Percentiles rank a stretch among this genome's conserved stretches.
phyloP scores from a whole-genome alignment of 306 rosid genomes.

The Styphnolobium japonicum region DNA sequence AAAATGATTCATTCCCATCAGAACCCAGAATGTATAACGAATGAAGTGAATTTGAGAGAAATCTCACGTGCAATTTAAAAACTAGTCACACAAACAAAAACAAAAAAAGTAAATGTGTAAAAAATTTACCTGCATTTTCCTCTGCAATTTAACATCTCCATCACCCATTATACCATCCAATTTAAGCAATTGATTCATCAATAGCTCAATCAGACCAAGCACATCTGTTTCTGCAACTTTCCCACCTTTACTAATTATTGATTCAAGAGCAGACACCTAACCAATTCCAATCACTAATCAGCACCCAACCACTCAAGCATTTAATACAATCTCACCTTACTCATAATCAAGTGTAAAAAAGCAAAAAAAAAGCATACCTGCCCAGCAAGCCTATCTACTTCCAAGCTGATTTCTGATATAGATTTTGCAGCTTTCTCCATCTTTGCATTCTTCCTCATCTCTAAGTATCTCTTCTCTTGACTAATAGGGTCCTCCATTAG shows the following conservation, averaged over 20 bases:
- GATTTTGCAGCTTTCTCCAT: conserved; percentile 81
- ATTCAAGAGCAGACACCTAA: conserved; percentile 83
- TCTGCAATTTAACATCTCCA: conserved; percentile 85
- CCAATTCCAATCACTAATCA: conserved; percentile 12
- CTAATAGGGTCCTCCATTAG: conserved; percentile 77
- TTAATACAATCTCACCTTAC: not conserved
- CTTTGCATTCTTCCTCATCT: conserved; percentile 68
- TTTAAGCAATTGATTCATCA: conserved; percentile 84
- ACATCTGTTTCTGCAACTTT: conserved; percentile 74
- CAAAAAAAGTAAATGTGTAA: not conserved
- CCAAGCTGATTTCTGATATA: conserved; percentile 78
- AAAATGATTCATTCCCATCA: conserved; percentile 18
- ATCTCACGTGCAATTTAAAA: not conserved
- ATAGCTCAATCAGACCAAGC: conserved; percentile 59
- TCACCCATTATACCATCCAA: conserved; percentile 79
- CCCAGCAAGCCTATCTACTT: conserved; percentile 79
- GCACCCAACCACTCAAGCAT: conserved; percentile 16
- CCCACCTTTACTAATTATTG: conserved; percentile 66
- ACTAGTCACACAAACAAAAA: not conserved
- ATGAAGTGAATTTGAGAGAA: not conserved
- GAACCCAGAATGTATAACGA: not conserved
- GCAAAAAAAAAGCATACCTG: conserved; percentile 39
- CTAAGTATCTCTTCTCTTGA: conserved; percentile 72
- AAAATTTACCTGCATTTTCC: conserved; percentile 78
- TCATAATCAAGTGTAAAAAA: not conserved